Conservation (phyloP, 2,329 filamentous ascomycete genomes). For the Aspergillus puulaauensis region DNA sequence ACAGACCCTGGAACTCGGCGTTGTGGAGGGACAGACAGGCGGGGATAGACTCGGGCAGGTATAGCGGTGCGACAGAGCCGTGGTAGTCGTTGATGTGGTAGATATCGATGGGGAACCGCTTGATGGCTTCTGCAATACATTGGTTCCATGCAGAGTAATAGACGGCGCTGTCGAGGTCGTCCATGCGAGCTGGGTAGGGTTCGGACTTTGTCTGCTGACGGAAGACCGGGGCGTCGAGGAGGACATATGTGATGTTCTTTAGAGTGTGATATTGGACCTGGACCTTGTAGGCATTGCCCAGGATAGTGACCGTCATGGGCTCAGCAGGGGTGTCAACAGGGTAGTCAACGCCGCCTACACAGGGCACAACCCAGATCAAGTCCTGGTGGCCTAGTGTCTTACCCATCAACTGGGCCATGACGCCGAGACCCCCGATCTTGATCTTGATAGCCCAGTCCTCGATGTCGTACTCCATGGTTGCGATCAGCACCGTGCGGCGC, state of each 20-base stretch:
- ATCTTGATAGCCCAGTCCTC: conserved; percentile 70
- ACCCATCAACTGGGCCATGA: conserved; percentile 70
- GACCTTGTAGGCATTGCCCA: conserved; percentile 61
- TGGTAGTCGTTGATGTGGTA: conserved; percentile 69
- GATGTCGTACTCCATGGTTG: conserved; percentile 72
- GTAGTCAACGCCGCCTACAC: conserved; percentile 64
- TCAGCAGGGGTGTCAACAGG: conserved; percentile 59
- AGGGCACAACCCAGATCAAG: conserved; percentile 64
- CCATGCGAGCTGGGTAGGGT: conserved; percentile 68
- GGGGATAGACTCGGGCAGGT: conserved; percentile 62
- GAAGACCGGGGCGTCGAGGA: conserved; percentile 68
- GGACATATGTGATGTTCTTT: conserved; percentile 67
- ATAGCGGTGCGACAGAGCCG: conserved; percentile 62
- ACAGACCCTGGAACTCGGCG: conserved; percentile 68
- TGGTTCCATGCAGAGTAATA: conserved; percentile 71
- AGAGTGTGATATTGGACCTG: conserved; percentile 63
- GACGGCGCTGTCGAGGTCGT: conserved; percentile 66
- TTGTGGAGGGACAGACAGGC: conserved; percentile 66
- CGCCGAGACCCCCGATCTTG: conserved; percentile 69
- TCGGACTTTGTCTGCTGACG: conserved; percentile 62
- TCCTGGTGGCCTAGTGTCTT: conserved; percentile 65
- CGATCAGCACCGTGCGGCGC: conserved; percentile 62
- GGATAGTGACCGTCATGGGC: conserved; percentile 62
- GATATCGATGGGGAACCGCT: conserved; percentile 62
- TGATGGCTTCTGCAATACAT: conserved; percentile 64